Evolutionary conservation across 2,329 filamentous ascomycete genomes (phyloP), one percentile per base, ranked within the genome.

Genomic region (Elsinoe fawcettii): DNA sequence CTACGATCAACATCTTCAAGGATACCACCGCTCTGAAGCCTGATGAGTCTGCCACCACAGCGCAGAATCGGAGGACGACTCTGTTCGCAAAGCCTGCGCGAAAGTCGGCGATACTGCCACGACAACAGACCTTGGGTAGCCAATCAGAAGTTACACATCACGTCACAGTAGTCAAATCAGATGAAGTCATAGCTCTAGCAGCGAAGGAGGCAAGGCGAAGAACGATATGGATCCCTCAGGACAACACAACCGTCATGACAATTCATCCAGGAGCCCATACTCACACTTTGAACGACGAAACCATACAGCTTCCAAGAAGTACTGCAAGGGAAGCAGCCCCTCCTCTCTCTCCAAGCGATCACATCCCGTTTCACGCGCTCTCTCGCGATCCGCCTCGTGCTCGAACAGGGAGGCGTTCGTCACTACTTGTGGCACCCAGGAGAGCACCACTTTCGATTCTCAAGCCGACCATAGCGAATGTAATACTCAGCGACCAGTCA

Each of bases 191-290:
- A 5, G 18, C 16, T 5, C 16, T 44, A 37, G 11, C 63, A 18
- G 62, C 63, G 53, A 76, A 75, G 62, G 71, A 75, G 16, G 68
- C 70, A 3, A 69, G 76, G 55, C 68, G 76, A 58, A 69, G 74
- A 58, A 79, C 76, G 2, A 79, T 79, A 46, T 79, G 77, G 62
- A 70, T 78, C 11, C 77, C 77, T 9, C 71, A 72, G 1, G 76
- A 79, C 27, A 75, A 79, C 58, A 80, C 77, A 5, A 77, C 75
- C 1, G 67, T 79, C 23, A 66, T 78, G 61, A 79, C 76, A 1
- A 77, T 79, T 44, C 77, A 78, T 62, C 77, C 77, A 3, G 76
- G 76, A 39, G 71, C 73, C 14, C 59, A 66, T n/a, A 63, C 61
- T 3, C 65, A 65, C 2, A 61, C 60, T n/a, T 59, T 65, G 5